Evolutionary conservation across 805 yeast genomes (phyloP), one percentile per base, ranked within the genome.

Genomic region (Priceomyces haplophilus): DNA sequence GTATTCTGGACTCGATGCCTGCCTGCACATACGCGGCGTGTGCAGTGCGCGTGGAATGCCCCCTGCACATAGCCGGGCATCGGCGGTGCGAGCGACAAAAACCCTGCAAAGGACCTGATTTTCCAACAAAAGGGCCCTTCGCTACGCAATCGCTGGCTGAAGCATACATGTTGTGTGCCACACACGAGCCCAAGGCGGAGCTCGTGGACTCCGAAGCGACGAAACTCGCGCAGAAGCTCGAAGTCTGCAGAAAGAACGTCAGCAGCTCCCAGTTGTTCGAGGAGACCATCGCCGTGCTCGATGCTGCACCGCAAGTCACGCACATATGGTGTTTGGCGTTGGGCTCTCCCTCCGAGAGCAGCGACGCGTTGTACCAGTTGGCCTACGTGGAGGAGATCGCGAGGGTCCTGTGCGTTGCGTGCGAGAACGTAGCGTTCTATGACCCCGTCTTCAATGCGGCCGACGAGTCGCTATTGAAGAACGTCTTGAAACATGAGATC

Each of bases 281-380:
- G 7, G 55, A 59, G n/a, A 41, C 69, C 7, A 20, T 41, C 1
- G 39, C 49, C 8, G 25, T 18, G 12, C 4, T 43, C 7, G 27
- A 24, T 18, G 35, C 12, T 16, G 35, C 35, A 16, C 6, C 19
- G 13, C 34, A 40, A n/a, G 35, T 56, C 25, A 43, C 50, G 3
- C 50, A 45, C 20, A 71, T 86, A 46, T 65, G 88, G 51, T 85
- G 91, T 52, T 59, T 86, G 23, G 95, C 91, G 0, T 63, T 86
- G 16, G 95, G 95, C 0, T 71, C 80, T 4, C 85, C 88, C 3
- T 59, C 75, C 11, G 75, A 75, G 5, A 82, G 78, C 41, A 58
- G 54, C n/a, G 75, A 77, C 18, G 84, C 91, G 1, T 62, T 79
- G 32, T 84, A 74, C 56, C 95, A 86, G 59, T 55, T 85, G 7